Base-by-base conservation (phyloP, 768 basidiomycete genomes). In the Pleurotus pulmonarius region DNA sequence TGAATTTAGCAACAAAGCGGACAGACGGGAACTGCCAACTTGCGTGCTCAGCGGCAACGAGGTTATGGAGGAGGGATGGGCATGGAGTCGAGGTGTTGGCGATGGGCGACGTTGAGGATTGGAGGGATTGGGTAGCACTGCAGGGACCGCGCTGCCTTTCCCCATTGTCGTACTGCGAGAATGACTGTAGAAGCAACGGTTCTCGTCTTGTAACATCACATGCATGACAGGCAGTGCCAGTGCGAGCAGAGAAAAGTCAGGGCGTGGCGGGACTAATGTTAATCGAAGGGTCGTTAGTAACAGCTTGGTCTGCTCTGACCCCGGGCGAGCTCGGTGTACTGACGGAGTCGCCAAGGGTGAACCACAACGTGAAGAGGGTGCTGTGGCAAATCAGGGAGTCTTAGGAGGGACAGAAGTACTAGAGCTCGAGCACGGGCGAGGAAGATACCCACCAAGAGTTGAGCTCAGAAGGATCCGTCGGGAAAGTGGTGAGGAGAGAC, bases 131-230 rank as follows among this genome's bases (percentile, higher is more conserved):
- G n/a, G n/a, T n/a, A n/a, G n/a, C n/a, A n/a, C n/a, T n/a, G n/a
- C n/a, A n/a, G n/a, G n/a, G n/a, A n/a, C n/a, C n/a, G n/a, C n/a
- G n/a, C n/a, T n/a, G n/a, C n/a, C n/a, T n/a, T n/a, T n/a, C n/a
- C n/a, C n/a, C n/a, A n/a, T n/a, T n/a, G n/a, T n/a, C n/a, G n/a
- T n/a, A n/a, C n/a, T n/a, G n/a, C n/a, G n/a, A n/a, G n/a, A n/a
- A n/a, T n/a, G n/a, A n/a, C n/a, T n/a, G n/a, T n/a, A n/a, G n/a
- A n/a, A n/a, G n/a, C n/a, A 98, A 67, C 90, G 96, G 0, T 98
- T 94, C 73, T 97, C 94, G 43, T 87, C 87, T 1, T 98, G 96
- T 68, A 92, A 94, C 60, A 90, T 98, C 64, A 86, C 89, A 47
- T 95, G 95, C 73, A 95, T 98, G 88, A 87, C 92, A 3, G 85